A percentile compares a stretch with the other conserved stretches of the same genome.
These are phyloP conservation scores for Colletotrichum coccodes DNA, from an alignment of 2,329 filamentous ascomycete species.

Conservation along the genomic window DNA sequence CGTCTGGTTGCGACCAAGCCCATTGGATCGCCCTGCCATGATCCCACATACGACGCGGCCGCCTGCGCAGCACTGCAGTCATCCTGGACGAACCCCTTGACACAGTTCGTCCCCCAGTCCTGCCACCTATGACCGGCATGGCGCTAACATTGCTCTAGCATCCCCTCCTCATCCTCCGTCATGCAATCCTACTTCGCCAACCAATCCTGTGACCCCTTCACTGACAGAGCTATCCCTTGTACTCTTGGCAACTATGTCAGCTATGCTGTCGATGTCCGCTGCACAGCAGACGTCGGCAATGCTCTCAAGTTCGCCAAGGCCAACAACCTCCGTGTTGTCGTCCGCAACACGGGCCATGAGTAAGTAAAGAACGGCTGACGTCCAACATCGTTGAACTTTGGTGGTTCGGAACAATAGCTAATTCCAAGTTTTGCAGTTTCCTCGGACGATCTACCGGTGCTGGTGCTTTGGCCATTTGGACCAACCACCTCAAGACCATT, in stretches of 20 bases:
- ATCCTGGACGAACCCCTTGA: conserved; percentile 46
- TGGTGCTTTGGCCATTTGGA: conserved; percentile 50
- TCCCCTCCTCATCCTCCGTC: conserved; percentile 50
- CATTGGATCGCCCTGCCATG: conserved; percentile 63
- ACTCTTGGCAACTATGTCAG: conserved; percentile 55
- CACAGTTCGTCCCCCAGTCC: conserved; percentile 43
- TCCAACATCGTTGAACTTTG: background rate
- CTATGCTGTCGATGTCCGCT: conserved; percentile 49
- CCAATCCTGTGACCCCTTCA: conserved; percentile 50
- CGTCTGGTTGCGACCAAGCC: conserved; percentile 63
- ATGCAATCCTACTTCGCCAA: conserved; percentile 53
- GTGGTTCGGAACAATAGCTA: background rate
- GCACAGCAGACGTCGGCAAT: conserved; percentile 43
- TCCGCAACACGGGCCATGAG: conserved; percentile 47
- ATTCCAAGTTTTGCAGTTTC: conserved; percentile 32
- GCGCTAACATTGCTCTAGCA: conserved; percentile 37
- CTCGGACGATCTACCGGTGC: conserved; percentile 49
- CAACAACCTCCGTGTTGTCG: conserved; percentile 48
- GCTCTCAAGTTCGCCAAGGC: conserved; percentile 44
- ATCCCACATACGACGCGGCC: conserved; percentile 53
- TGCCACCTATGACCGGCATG: background rate
- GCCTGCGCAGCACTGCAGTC: conserved; percentile 51
- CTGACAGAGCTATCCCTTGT: conserved; percentile 50
- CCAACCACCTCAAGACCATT: conserved; percentile 52
- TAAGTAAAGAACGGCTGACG: conserved; percentile 11